These are phyloP conservation scores for Diaporthe helianthi DNA, from an alignment of 2,329 filamentous ascomycete genomes.

Conservation along the genomic window DNA sequence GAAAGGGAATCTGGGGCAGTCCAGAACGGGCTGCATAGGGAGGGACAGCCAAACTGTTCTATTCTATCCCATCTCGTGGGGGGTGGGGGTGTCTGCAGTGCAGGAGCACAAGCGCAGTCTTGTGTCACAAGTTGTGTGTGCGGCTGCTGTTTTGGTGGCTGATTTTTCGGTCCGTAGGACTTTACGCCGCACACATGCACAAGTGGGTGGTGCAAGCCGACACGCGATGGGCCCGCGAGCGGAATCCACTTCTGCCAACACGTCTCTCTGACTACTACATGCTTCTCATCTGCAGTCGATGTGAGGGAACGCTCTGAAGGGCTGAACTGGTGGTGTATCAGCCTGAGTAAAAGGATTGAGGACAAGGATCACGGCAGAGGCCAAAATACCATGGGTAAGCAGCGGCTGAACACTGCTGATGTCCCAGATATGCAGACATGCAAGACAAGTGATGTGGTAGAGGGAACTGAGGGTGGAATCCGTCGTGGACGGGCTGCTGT, in stretches of 20 bases:
- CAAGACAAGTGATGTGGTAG: too few relatives aligned
- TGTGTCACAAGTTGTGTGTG: too few relatives aligned
- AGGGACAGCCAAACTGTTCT: slow-evolving; percentile 25
- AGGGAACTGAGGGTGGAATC: neutral
- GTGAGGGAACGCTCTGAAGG: slow-evolving; percentile 20
- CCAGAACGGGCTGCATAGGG: slow-evolving; percentile 21
- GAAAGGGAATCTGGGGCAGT: neutral
- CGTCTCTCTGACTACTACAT: neutral
- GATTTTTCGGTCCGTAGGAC: slow-evolving; percentile 23
- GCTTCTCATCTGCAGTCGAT: slow-evolving; percentile 23
- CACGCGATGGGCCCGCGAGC: slow-evolving; percentile 4
- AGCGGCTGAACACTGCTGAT: slow-evolving; percentile 19
- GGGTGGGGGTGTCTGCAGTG: neutral
- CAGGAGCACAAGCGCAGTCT: neutral
- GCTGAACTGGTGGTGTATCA: slow-evolving; percentile 6
- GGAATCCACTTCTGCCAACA: neutral
- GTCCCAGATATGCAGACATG: slow-evolving; percentile 26
- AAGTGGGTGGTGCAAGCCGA: slow-evolving; percentile 6
- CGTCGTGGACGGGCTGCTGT: neutral
- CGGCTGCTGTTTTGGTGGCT: slow-evolving; percentile 25
- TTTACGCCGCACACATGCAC: slow-evolving; percentile 30
- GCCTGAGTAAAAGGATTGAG: neutral
- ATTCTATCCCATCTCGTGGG: neutral
- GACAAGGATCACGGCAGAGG: slow-evolving; percentile 21
- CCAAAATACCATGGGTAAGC: slow-evolving; percentile 10